Conservation (phyloP, 2,329 filamentous ascomycete genomes). For the Talaromyces sp. region DNA sequence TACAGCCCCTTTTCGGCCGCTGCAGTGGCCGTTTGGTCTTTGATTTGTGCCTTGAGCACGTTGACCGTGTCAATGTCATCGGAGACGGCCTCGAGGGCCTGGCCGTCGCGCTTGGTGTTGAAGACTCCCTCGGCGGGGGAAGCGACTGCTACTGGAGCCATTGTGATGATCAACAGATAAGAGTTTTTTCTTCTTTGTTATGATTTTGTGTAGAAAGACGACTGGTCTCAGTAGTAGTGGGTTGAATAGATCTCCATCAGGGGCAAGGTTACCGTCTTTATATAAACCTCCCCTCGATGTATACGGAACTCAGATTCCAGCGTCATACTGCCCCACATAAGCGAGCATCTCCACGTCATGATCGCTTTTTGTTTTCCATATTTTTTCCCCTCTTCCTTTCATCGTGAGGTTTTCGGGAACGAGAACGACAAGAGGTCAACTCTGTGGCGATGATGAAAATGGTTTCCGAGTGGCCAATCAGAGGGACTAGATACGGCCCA, state of each 20-base stretch:
- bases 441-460: slow-evolving; percentile 6
- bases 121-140: slow-evolving; percentile 15
- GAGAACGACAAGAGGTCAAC: background rate
- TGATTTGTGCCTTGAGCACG: slow-evolving; percentile 52
- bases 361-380: background rate
- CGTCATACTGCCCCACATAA: background rate
- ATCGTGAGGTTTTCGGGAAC: background rate
- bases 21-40: slow-evolving; percentile 37
- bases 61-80: slow-evolving; percentile 58
- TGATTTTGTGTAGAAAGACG: background rate
- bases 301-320: slow-evolving; percentile 10
- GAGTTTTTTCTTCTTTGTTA: too few species aligned
- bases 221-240: background rate
- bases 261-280: background rate
- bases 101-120: slow-evolving; percentile 45
- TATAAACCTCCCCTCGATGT: background rate
- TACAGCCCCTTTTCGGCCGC: slow-evolving; percentile 33
- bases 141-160: slow-evolving; percentile 20
- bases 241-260: background rate
- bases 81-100: slow-evolving; percentile 53
- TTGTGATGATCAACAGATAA: background rate
- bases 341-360: background rate
- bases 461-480: slow-evolving; percentile 13
- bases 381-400: too few species aligned
- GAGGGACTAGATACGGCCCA: background rate